phyloP scores from a whole-genome alignment of 352 stramenopile species.

The Pythium pectinolyticum region DNA sequence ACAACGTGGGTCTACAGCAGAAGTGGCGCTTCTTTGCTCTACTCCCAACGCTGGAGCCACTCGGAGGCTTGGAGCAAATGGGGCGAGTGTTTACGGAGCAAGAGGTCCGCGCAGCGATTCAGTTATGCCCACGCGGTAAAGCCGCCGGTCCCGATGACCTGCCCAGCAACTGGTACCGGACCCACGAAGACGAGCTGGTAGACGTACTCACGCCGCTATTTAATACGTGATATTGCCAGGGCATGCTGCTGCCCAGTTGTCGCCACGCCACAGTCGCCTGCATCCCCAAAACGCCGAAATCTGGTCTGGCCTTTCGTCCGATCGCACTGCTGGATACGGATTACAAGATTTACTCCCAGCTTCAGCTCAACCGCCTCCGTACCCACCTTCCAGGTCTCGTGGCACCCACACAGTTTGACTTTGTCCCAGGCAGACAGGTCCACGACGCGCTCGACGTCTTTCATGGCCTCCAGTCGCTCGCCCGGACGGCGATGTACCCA shows the following conservation, averaged over 20 bases:
- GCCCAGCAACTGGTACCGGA: constrained; percentile 13
- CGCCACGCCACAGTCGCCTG: not conserved
- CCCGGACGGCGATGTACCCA: not conserved
- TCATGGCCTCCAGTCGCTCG: not conserved
- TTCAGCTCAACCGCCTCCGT: not conserved
- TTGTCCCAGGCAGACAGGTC: not conserved
- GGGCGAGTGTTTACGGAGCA: constrained; percentile 8
- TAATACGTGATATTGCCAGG: not conserved
- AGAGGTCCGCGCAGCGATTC: constrained; percentile 5
- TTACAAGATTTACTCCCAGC: constrained; percentile 12
- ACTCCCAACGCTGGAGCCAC: not conserved
- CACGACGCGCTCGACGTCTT: not conserved
- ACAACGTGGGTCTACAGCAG: not conserved
- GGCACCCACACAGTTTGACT: not conserved
- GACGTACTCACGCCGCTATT: not conserved
- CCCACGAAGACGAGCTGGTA: not conserved
- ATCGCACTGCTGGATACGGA: constrained; percentile 7
- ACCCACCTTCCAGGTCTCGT: not conserved
- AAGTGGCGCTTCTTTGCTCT: not conserved
- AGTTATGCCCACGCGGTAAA: too few species aligned
- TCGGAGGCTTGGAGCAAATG: not conserved
- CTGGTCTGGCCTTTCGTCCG: constrained; percentile 1
- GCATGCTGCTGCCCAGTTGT: not conserved
- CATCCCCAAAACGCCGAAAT: not conserved
- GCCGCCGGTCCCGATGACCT: constrained; percentile 11